These are phyloP conservation scores for Theobroma cacao DNA, from an alignment of 345 rosid species.

Conservation along the genomic window DNA sequence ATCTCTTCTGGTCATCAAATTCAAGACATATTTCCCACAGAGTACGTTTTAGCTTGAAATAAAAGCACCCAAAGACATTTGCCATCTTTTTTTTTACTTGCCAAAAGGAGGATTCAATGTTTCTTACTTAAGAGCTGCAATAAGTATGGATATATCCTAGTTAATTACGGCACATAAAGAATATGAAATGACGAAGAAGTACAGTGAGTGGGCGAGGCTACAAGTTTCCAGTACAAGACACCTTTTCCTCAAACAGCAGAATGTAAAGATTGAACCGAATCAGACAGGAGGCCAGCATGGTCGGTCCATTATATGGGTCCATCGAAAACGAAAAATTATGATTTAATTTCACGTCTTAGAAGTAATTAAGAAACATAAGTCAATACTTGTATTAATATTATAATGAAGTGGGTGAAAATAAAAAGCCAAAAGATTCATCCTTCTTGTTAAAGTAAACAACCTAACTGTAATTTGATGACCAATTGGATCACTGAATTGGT, in stretches of 20 bases:
- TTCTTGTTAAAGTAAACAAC: conserved; percentile 20
- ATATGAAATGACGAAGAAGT: not conserved
- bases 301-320: conserved; percentile 17
- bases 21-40: too few relatives aligned
- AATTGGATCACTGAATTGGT: conserved; percentile 22
- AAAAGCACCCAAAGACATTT: too few relatives aligned
- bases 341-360: not conserved
- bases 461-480: conserved; percentile 19
- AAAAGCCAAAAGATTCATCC: conserved; percentile 17
- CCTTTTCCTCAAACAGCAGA: not conserved
- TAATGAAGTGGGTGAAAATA: conserved; percentile 35
- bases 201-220: not conserved
- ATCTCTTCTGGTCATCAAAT: too few relatives aligned
- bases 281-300: conserved; percentile 8
- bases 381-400: not conserved
- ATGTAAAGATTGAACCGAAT: not conserved
- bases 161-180: too few relatives aligned
- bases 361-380: not conserved
- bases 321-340: conserved; percentile 17
- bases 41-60: too few relatives aligned
- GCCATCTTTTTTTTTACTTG: too few relatives aligned
- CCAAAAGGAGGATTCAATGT: too few relatives aligned
- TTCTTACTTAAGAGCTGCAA: too few relatives aligned
- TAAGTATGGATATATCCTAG: too few relatives aligned
- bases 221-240: conserved; percentile 2